Evolutionary conservation across 2,329 filamentous ascomycete species (phyloP).

Genomic region (Didymella pinodella): DNA sequence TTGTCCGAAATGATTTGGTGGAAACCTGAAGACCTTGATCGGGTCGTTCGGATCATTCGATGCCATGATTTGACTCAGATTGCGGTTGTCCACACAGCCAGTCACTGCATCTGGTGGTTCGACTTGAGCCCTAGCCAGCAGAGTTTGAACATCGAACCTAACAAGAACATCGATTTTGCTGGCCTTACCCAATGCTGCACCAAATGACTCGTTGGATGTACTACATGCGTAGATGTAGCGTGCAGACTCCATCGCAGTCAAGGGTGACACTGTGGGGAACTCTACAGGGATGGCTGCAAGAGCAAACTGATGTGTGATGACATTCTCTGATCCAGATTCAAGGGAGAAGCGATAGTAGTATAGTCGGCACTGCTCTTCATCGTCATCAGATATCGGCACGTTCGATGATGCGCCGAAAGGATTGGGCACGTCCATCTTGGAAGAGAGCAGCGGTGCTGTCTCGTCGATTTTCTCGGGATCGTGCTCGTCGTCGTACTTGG

Average conservation of each 20-base stretch:
- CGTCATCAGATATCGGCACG: slow-evolving; percentile 47
- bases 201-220: slow-evolving; percentile 64
- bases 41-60: slow-evolving; percentile 58
- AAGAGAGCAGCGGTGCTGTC: slow-evolving; percentile 30
- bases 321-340: slow-evolving; percentile 36
- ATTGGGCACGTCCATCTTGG: slow-evolving; percentile 6
- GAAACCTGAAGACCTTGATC: slow-evolving; percentile 69
- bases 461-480: slow-evolving; percentile 42
- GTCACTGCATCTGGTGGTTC: slow-evolving; percentile 60
- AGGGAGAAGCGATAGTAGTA: slow-evolving; percentile 73
- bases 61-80: slow-evolving; percentile 61
- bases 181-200: slow-evolving; percentile 67
- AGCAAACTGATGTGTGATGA: slow-evolving; percentile 69
- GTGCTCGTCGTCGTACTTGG: slow-evolving; percentile 50
- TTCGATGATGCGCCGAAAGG: slow-evolving; percentile 22
- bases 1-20: slow-evolving; percentile 68
- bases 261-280: slow-evolving; percentile 68
- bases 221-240: slow-evolving; percentile 74
- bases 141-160: slow-evolving; percentile 64
- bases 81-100: slow-evolving; percentile 69
- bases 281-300: slow-evolving; percentile 72
- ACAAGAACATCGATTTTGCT: slow-evolving; percentile 72
- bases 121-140: slow-evolving; percentile 63
- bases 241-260: slow-evolving; percentile 63
- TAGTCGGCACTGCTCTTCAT: slow-evolving; percentile 72